A percentile compares a stretch with the other conserved stretches of the same genome.
Evolutionary conservation across 768 basidiomycete genomes (phyloP).

Genomic region (Cyclocybe aegerita): DNA sequence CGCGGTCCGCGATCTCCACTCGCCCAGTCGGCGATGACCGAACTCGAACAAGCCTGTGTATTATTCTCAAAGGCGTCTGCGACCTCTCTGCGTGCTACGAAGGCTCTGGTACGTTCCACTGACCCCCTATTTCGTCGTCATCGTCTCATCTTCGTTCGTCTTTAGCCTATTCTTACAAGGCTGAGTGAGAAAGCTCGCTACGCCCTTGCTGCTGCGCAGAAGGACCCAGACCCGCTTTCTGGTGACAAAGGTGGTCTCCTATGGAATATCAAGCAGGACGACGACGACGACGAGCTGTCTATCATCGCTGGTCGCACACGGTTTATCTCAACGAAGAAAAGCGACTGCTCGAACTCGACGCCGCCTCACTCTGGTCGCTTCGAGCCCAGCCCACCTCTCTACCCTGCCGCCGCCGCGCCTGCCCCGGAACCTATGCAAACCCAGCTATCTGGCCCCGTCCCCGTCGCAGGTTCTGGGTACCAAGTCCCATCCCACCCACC

Average conservation of each 20-base stretch:
- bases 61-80: conserved; percentile 62
- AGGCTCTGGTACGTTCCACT: conserved; percentile 54
- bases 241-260: conserved; percentile 38
- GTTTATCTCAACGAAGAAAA: conserved; percentile 51
- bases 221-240: conserved; percentile 27
- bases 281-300: conserved; percentile 61
- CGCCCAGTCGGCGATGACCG: conserved; percentile 66
- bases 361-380: conserved; percentile 10
- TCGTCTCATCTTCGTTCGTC: not conserved
- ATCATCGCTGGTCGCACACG: conserved; percentile 70
- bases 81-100: conserved; percentile 63
- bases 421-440: not conserved
- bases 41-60: conserved; percentile 65
- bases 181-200: conserved; percentile 67
- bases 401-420: not conserved
- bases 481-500: not conserved
- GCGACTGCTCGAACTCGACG: conserved; percentile 9
- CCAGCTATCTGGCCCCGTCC: too few relatives aligned
- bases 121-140: not conserved
- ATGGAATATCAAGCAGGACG: conserved; percentile 55
- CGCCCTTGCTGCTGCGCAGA: conserved; percentile 46
- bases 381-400: conserved; percentile 15
- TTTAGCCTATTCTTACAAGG: conserved; percentile 57
- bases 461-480: too few relatives aligned
- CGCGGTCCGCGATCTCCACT: conserved; percentile 69